A percentile compares a stretch with the other conserved stretches of the same genome.
phyloP scores from a whole-genome alignment of 352 stramenopile genomes.

The Phytopythium aichiense region DNA sequence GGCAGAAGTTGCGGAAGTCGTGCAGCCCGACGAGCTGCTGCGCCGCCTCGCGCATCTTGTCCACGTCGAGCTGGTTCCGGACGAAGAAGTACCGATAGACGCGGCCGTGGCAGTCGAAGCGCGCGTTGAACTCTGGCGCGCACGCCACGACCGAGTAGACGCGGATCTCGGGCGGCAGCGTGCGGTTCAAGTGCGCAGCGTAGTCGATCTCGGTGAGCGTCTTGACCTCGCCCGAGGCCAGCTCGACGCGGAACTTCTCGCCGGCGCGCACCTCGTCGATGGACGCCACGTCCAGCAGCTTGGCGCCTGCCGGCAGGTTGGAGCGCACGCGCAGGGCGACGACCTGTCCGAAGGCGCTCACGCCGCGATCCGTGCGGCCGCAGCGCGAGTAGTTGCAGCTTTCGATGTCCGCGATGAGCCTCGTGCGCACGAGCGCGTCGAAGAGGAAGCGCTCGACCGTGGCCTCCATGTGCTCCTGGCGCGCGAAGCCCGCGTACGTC shows the following conservation, averaged over 20 bases:
- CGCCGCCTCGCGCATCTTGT: constrained; percentile 87
- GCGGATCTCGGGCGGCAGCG: constrained; percentile 89
- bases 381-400: constrained; percentile 92
- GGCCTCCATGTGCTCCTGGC: constrained; percentile 87
- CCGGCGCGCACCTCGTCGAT: constrained; percentile 70
- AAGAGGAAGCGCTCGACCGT: constrained; percentile 94
- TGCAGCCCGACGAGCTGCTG: constrained; percentile 91
- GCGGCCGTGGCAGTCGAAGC: constrained; percentile 92
- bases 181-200: constrained; percentile 94
- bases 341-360: constrained; percentile 88
- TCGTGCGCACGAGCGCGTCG: constrained; percentile 89
- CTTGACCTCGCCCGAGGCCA: constrained; percentile 54
- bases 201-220: constrained; percentile 94
- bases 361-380: constrained; percentile 96
- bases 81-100: constrained; percentile 99
- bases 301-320: constrained; percentile 58
- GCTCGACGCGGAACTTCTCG: constrained; percentile 56
- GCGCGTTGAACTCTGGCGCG: constrained; percentile 88
- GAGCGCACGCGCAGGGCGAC: constrained; percentile 68
- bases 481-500: constrained; percentile 86
- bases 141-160: constrained; percentile 80
- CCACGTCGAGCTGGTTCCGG: constrained; percentile 57
- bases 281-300: constrained; percentile 50
- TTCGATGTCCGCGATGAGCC: constrained; percentile 87
- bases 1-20: constrained; percentile 99